These are phyloP conservation scores for Tricharina praecox DNA, from an alignment of 495 filamentous ascomycete genomes.

Conservation along the genomic window DNA sequence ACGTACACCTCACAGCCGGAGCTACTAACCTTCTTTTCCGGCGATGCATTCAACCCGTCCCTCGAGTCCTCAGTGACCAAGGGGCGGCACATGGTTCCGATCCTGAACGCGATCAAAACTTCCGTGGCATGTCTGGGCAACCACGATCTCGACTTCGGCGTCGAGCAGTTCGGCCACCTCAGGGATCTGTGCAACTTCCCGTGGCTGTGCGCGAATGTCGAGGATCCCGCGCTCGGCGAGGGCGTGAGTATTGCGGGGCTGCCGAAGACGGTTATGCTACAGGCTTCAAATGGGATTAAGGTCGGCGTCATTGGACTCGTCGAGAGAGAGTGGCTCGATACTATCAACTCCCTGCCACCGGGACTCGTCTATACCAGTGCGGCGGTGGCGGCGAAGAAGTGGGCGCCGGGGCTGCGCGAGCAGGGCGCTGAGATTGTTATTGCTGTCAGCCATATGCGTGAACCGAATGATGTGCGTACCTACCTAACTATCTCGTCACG, in stretches of 20 bases:
- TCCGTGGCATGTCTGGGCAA: constrained; percentile 73
- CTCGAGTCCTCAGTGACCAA: constrained; percentile 75
- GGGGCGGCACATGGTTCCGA: constrained; percentile 73
- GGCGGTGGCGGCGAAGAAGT: constrained; percentile 47
- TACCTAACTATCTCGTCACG: background rate
- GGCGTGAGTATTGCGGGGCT: constrained; percentile 29
- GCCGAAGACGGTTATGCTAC: constrained; percentile 57
- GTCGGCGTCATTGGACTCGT: constrained; percentile 71
- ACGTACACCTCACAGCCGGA: constrained; percentile 43
- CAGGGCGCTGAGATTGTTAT: constrained; percentile 69
- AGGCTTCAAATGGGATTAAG: constrained; percentile 66
- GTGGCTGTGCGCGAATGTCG: constrained; percentile 73
- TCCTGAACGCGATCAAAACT: constrained; percentile 62
- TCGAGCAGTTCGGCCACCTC: constrained; percentile 56
- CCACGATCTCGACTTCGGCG: constrained; percentile 90
- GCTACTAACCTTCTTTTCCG: constrained; percentile 69
- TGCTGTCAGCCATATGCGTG: constrained; percentile 66
- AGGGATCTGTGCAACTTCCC: constrained; percentile 62
- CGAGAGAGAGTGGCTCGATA: constrained; percentile 63
- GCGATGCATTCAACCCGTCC: constrained; percentile 82
- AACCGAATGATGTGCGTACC: constrained; percentile 48
- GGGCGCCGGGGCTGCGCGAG: constrained; percentile 50
- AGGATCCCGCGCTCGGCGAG: constrained; percentile 60
- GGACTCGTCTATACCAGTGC: constrained; percentile 66
- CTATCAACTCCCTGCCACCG: constrained; percentile 70